A percentile compares a stretch with the other conserved stretches of the same genome.
Evolutionary conservation across 768 basidiomycete species (phyloP).

Genomic region (Pisolithus albus): DNA sequence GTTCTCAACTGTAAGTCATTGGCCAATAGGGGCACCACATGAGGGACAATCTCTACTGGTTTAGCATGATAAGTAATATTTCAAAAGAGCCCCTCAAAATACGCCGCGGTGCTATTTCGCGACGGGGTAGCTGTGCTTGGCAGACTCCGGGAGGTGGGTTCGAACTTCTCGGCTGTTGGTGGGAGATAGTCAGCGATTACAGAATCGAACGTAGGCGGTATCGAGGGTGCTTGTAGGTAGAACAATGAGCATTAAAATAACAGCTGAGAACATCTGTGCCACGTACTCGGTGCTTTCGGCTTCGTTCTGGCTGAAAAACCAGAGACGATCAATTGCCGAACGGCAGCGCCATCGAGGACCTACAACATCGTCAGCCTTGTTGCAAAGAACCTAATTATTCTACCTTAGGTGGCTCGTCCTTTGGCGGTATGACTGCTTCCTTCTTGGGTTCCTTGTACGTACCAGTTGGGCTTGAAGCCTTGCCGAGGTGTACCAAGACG

Average conservation of each 20-base stretch:
- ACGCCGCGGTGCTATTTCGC: conserved; percentile 28
- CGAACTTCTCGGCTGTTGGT: conserved; percentile 19
- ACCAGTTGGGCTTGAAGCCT: conserved; percentile 70
- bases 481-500: conserved; percentile 79
- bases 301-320: conserved; percentile 50
- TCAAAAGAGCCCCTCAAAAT: conserved; percentile 38
- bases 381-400: background rate
- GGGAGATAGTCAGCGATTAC: conserved; percentile 70
- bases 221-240: conserved; percentile 30
- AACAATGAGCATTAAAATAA: conserved; percentile 4
- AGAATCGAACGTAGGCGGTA: conserved; percentile 59
- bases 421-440: conserved; percentile 20
- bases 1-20: background rate
- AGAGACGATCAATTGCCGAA: conserved; percentile 60
- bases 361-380: conserved; percentile 9
- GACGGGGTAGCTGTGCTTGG: conserved; percentile 6
- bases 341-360: conserved; percentile 56
- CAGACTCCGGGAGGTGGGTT: conserved; percentile 1
- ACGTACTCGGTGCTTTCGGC: conserved; percentile 41
- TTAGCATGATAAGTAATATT: conserved; percentile 2
- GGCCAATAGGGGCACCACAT: background rate
- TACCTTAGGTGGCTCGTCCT: conserved; percentile 37
- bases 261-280: background rate
- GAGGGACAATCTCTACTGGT: conserved; percentile 13
- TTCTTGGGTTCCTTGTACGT: conserved; percentile 51